Base-by-base conservation (phyloP, 768 basidiomycete genomes). In the Russula sp. region DNA sequence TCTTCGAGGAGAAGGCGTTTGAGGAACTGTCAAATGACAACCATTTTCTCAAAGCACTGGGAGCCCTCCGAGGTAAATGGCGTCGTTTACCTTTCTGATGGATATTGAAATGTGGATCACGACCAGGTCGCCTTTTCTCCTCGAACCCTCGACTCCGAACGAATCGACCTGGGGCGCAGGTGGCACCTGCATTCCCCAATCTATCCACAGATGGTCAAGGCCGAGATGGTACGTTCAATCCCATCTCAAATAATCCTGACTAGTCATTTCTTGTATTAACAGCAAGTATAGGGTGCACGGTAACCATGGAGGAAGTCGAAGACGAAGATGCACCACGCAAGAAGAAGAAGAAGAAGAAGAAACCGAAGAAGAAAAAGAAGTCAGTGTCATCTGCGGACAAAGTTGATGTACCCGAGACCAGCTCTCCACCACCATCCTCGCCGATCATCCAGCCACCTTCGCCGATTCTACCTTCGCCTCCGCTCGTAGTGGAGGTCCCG, bases 261-360 rank as follows among this genome's bases (percentile, higher is more conserved):
- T 30, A 48, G 14, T 13, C 20, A 44, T 40, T 26, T 22, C 38
- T 26, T 36, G 52, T 9, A 44, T 61, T 20, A 48, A 57, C 69
- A 34, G 61, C 34, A 40, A 22, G 49, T 50, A 76, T 73, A 68
- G 78, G 74, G 65, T 76, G 75, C 56, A 79, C 77, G 70, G 78
- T 81, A 16, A 88, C 86, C 0, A 79, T 88, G 10, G 89, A 90
- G 69, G 88, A 92, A 48, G 86, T 83, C 0, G 87, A 88, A 56
- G 90, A 90, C 55, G 88, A 88, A 71, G 87, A 84, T 38, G 81
- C 80, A 5, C 75, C 73, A 1, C 59, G 70, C 0, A 69, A 2
- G 54, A 71, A 77, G 52, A 89, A 90, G 78, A 90, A 88, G 73
- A 88, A 90, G 74, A 87, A 87, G 73, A 88, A 87, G 75, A 89